Evolutionary conservation across 371 early-diverging fungal species (phyloP).

Genomic region (Catenaria anguillulae): DNA sequence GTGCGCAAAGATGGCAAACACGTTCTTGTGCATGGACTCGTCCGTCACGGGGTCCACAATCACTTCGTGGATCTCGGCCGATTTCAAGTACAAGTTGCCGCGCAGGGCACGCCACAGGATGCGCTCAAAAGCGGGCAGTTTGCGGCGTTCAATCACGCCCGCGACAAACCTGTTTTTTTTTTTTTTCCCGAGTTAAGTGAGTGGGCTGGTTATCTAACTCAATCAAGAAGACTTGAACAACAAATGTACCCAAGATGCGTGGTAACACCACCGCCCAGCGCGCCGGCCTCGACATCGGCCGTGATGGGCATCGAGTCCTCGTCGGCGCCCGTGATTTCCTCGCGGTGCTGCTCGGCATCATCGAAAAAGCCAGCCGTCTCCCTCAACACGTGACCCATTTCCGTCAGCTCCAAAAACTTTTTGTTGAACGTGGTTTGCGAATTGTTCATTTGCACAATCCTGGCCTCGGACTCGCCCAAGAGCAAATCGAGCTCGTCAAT

Average conservation of each 20-base stretch:
- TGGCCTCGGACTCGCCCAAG: slow-evolving; percentile 61
- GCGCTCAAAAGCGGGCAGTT: slow-evolving; percentile 81
- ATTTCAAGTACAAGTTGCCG: slow-evolving; percentile 92
- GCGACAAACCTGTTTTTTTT: slow-evolving; percentile 43
- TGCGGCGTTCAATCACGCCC: slow-evolving; percentile 71
- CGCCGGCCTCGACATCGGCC: slow-evolving; percentile 1
- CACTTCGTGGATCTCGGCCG: slow-evolving; percentile 82
- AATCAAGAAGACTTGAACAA: no score
- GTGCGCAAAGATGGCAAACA: slow-evolving; percentile 93
- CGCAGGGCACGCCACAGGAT: slow-evolving; percentile 93
- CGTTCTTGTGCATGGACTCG: slow-evolving; percentile 75
- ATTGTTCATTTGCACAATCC: slow-evolving; percentile 70
- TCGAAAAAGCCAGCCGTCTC: slow-evolving; percentile 70
- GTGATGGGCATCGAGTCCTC: slow-evolving; percentile 15
- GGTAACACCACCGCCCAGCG: neutral
- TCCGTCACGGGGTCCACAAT: slow-evolving; percentile 74
- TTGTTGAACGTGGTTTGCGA: slow-evolving; percentile 73
- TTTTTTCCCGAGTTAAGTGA: no score
- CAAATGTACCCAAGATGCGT: neutral
- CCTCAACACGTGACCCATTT: slow-evolving; percentile 73
- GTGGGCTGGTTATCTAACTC: no score
- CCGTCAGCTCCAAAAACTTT: slow-evolving; percentile 70
- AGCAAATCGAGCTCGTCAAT: slow-evolving; percentile 82
- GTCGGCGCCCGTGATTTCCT: slow-evolving; percentile 25
- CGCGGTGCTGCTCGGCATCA: slow-evolving; percentile 37